These are phyloP conservation scores for Colletotrichum cereale DNA, from an alignment of 2,329 filamentous ascomycete genomes.

Conservation along the genomic window DNA sequence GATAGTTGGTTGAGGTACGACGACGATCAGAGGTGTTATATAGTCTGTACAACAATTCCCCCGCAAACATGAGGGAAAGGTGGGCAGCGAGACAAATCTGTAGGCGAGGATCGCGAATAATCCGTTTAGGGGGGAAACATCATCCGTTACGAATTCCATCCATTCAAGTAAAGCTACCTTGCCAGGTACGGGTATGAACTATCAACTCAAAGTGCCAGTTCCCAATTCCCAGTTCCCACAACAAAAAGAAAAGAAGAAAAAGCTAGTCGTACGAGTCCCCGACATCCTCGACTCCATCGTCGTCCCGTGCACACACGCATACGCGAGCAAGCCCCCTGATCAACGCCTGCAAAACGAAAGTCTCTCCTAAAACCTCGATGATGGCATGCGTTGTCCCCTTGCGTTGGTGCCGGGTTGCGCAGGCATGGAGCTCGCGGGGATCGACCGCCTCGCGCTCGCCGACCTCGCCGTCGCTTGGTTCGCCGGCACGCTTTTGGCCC, in stretches of 20 bases:
- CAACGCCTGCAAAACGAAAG: neutral
- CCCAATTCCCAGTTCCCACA: neutral
- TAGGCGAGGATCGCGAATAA: neutral
- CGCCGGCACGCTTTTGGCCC: constrained; percentile 30
- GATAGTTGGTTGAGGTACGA: neutral
- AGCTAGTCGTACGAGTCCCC: constrained; percentile 1
- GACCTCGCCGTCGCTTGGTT: neutral
- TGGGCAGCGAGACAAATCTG: neutral
- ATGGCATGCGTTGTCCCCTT: constrained; percentile 16
- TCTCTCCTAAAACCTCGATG: constrained; percentile 17
- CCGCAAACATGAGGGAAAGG: too few relatives aligned
- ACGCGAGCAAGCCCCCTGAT: neutral
- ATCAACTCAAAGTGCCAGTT: neutral
- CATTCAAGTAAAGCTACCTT: neutral
- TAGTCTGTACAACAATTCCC: neutral
- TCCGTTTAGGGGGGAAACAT: too few relatives aligned
- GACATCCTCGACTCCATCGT: neutral
- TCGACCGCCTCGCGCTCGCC: constrained; percentile 2
- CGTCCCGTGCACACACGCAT: neutral
- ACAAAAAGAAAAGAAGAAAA: neutral
- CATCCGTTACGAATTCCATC: neutral
- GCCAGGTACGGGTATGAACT: constrained; percentile 19
- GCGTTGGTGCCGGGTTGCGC: neutral
- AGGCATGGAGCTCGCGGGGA: constrained; percentile 16
- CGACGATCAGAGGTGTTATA: rapidly evolving